Conservation (phyloP, 2,329 filamentous ascomycete species). For the Zymoseptoria passerinii region DNA sequence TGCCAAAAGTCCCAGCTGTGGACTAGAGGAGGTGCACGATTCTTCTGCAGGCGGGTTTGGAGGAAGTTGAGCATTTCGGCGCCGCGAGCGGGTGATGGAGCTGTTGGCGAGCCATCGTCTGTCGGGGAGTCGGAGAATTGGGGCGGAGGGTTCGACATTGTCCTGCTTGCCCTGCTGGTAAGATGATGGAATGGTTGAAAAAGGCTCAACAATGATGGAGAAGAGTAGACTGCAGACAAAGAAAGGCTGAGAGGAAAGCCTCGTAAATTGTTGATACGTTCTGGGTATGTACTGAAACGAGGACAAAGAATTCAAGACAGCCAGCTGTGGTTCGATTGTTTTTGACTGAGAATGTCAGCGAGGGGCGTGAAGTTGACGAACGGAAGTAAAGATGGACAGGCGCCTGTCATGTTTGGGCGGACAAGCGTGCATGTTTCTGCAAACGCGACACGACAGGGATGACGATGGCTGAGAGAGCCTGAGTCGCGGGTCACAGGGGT, state of each 20-base stretch:
- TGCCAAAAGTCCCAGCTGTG: conserved; percentile 48
- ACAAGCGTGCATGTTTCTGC: neutral
- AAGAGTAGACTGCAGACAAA: conserved; percentile 1
- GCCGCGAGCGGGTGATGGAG: conserved; percentile 63
- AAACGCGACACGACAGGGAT: neutral
- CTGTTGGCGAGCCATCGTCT: conserved; percentile 48
- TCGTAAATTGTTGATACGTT: neutral
- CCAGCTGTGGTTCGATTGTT: neutral
- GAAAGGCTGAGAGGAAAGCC: neutral
- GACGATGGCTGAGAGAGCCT: neutral
- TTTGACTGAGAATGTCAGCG: neutral
- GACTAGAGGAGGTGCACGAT: conserved; percentile 43
- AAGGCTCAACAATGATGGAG: neutral
- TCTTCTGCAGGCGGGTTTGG: conserved; percentile 32
- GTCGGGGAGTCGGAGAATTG: conserved; percentile 48
- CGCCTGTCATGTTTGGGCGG: neutral
- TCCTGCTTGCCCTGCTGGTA: conserved; percentile 6
- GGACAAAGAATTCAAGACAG: neutral
- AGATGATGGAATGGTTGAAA: neutral
- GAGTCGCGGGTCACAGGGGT: neutral
- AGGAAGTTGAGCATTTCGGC: conserved; percentile 57
- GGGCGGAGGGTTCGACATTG: conserved; percentile 21
- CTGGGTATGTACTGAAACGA: neutral
- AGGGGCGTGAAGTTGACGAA: neutral
- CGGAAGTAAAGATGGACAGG: neutral